phyloP scores from a whole-genome alignment of 257 asterid species.

The Rhazya stricta region DNA sequence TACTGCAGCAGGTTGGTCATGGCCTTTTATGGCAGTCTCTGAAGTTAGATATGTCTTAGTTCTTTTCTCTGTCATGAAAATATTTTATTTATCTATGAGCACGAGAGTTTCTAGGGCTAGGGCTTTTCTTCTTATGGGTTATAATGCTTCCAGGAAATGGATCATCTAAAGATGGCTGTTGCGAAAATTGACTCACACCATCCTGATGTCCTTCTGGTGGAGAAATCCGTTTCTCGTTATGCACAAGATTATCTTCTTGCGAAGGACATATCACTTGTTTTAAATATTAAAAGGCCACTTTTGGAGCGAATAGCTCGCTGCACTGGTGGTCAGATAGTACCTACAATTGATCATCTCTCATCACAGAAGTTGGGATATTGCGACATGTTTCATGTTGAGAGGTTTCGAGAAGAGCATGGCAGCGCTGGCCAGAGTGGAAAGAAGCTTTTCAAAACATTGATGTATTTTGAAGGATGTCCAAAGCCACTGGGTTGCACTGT shows the following conservation, averaged over 20 bases:
- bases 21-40: background rate
- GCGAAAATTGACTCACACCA: slow-evolving; percentile 80
- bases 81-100: background rate
- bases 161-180: slow-evolving; percentile 98
- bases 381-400: slow-evolving; percentile 73
- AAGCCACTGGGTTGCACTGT: slow-evolving; percentile 96
- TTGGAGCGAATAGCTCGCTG: slow-evolving; percentile 94
- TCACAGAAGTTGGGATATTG: slow-evolving; percentile 77
- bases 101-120: background rate
- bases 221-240: slow-evolving; percentile 91
- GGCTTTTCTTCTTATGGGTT: slow-evolving; percentile 21
- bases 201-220: slow-evolving; percentile 93
- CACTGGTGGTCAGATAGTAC: slow-evolving; percentile 84
- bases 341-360: slow-evolving; percentile 81
- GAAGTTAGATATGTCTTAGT: background rate
- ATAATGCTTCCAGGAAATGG: slow-evolving; percentile 69
- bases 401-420: slow-evolving; percentile 68
- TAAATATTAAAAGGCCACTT: slow-evolving; percentile 78
- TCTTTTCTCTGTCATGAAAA: background rate
- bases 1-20: slow-evolving; percentile 84
- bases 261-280: slow-evolving; percentile 82
- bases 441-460: slow-evolving; percentile 73
- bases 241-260: slow-evolving; percentile 98
- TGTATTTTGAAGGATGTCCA: slow-evolving; percentile 97
- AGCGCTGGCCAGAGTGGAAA: slow-evolving; percentile 69